These are phyloP conservation scores for Gillenia trifoliata DNA, from an alignment of 306 rosid genomes.

Conservation along the genomic window DNA sequence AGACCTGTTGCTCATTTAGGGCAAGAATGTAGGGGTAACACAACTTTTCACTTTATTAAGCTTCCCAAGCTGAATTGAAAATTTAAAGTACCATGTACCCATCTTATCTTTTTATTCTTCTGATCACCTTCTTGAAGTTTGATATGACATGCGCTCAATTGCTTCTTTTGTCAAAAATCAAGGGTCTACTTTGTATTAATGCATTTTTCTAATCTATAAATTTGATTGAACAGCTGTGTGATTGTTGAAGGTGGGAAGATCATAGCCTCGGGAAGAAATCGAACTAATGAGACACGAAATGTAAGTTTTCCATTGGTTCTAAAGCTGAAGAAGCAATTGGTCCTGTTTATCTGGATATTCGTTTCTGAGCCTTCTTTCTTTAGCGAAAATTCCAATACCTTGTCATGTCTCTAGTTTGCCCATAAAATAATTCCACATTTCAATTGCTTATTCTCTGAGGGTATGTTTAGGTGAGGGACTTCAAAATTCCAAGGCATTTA, in stretches of 20 bases:
- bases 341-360: background rate
- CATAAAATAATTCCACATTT: background rate
- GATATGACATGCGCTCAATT: background rate
- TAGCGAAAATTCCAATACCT: background rate
- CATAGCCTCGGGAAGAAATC: constrained; percentile 80
- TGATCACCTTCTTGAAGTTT: background rate
- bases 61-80: background rate
- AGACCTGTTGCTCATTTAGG: background rate
- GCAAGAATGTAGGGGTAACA: background rate
- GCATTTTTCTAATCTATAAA: constrained; percentile 11
- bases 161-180: background rate
- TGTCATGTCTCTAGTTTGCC: background rate
- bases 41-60: background rate
- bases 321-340: background rate
- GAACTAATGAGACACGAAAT: constrained; percentile 76
- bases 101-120: background rate
- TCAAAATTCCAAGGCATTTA: background rate
- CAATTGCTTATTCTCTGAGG: background rate
- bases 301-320: constrained; percentile 36
- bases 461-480: background rate
- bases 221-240: constrained; percentile 58
- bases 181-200: background rate
- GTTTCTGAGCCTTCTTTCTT: background rate
- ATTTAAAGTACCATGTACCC: background rate
- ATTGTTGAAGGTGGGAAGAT: constrained; percentile 71